Conservation (phyloP, 2,329 filamentous ascomycete genomes). For the Coccinonectria pachysandricola region DNA sequence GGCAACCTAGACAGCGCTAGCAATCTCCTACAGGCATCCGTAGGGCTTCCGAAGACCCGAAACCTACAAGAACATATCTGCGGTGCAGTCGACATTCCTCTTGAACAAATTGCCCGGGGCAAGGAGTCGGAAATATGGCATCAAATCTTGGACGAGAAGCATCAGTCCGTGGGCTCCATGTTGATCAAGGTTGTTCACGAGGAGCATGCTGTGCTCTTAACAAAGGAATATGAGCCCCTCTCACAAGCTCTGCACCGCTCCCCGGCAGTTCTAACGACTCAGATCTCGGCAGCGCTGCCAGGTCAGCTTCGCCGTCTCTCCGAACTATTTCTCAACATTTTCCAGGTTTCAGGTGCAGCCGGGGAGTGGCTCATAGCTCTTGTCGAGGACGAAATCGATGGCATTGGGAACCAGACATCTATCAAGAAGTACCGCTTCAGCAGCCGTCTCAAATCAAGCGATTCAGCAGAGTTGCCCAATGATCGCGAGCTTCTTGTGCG, state of each 20-base stretch:
- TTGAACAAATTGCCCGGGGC: conserved; percentile 67
- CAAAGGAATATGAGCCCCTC: conserved; percentile 73
- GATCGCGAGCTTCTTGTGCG: conserved; percentile 64
- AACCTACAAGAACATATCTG: conserved; percentile 42
- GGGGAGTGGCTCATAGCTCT: conserved; percentile 86
- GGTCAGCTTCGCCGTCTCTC: conserved; percentile 70
- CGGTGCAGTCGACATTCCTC: conserved; percentile 70
- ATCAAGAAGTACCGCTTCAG: conserved; percentile 65
- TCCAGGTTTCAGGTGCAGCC: conserved; percentile 78
- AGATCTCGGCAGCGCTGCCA: conserved; percentile 71
- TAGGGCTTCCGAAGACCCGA: conserved; percentile 25
- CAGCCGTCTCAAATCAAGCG: conserved; percentile 59
- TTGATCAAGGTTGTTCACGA: conserved; percentile 75
- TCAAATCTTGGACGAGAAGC: conserved; percentile 65
- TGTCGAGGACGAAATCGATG: conserved; percentile 95
- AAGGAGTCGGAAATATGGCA: conserved; percentile 84
- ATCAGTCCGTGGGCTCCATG: conserved; percentile 71
- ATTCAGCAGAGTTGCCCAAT: conserved; percentile 50
- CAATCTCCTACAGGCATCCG: conserved; percentile 18
- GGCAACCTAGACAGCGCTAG: conserved; percentile 35
- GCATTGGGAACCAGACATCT: conserved; percentile 70
- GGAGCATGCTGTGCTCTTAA: conserved; percentile 80
- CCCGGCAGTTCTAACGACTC: conserved; percentile 68
- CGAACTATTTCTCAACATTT: conserved; percentile 85
- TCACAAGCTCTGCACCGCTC: conserved; percentile 80